Percentiles rank a stretch among this genome's conserved stretches.
Evolutionary conservation across 2,329 filamentous ascomycete genomes (phyloP).

Genomic region (Sclerotinia nivalis): DNA sequence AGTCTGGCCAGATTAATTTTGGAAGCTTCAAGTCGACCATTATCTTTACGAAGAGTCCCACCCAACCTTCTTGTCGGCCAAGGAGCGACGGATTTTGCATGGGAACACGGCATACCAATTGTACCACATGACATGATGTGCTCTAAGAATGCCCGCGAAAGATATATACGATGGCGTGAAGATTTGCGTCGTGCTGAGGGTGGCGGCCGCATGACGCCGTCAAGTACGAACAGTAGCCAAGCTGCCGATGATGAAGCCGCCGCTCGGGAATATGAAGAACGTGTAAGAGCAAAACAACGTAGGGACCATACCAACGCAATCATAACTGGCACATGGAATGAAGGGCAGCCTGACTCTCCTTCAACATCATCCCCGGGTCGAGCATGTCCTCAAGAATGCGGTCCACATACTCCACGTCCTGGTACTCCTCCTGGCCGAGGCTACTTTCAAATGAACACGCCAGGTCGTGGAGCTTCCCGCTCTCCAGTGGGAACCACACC

Average conservation of each 20-base stretch:
- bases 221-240: constrained; percentile 34
- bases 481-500: constrained; percentile 29
- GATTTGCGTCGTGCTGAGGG: constrained; percentile 67
- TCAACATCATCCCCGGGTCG: constrained; percentile 34
- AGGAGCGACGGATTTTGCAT: constrained; percentile 84
- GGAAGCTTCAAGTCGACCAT: constrained; percentile 69
- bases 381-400: constrained; percentile 25
- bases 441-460: constrained; percentile 23
- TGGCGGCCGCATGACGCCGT: constrained; percentile 44
- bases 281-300: constrained; percentile 38
- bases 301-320: constrained; percentile 57
- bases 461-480: constrained; percentile 28
- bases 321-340: constrained; percentile 60
- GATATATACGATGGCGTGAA: constrained; percentile 75
- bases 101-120: constrained; percentile 71
- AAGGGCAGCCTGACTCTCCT: constrained; percentile 63
- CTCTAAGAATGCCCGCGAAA: constrained; percentile 75
- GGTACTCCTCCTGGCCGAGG: constrained; percentile 10
- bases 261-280: constrained; percentile 38
- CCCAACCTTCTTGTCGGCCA: constrained; percentile 87
- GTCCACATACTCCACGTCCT: constrained; percentile 23
- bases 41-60: constrained; percentile 86
- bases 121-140: constrained; percentile 75
- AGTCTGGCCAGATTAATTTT: constrained; percentile 81
- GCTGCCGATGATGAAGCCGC: constrained; percentile 31